Evolutionary conservation across 371 early-diverging fungal species (phyloP).

Genomic region (Saksenaea vasiformis): DNA sequence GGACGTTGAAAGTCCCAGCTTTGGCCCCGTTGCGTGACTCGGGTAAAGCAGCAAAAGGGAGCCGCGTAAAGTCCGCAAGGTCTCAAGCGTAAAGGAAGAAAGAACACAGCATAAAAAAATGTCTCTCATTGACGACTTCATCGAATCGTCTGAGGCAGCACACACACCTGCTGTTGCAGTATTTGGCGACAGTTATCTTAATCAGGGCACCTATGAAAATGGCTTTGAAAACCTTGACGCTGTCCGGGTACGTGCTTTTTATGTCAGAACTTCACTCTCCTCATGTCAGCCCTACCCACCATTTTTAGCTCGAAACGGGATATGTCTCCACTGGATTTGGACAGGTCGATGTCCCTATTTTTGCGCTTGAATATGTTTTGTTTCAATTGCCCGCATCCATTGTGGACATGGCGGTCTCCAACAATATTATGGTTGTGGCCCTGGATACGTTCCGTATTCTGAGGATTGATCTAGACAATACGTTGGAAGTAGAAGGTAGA

Average conservation of each 20-base stretch:
- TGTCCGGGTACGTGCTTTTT: constrained; percentile 16
- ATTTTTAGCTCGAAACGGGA: constrained; percentile 53
- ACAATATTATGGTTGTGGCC: constrained; percentile 76
- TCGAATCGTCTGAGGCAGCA: constrained; percentile 30
- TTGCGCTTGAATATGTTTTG: constrained; percentile 80
- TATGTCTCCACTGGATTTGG: constrained; percentile 50
- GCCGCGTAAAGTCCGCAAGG: not conserved
- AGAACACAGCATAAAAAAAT: constrained; percentile 12
- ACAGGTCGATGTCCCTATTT: constrained; percentile 60
- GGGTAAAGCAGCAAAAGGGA: not conserved
- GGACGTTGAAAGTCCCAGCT: no score
- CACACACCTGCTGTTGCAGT: constrained; percentile 12
- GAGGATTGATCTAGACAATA: constrained; percentile 67
- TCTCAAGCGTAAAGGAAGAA: not conserved
- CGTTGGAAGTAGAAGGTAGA: constrained; percentile 27
- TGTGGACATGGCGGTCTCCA: constrained; percentile 74
- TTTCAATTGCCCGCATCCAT: constrained; percentile 75
- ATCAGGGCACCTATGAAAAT: constrained; percentile 12
- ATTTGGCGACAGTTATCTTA: constrained; percentile 11
- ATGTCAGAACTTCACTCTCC: not conserved
- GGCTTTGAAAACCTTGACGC: constrained; percentile 25
- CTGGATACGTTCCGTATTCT: constrained; percentile 66
- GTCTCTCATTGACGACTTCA: constrained; percentile 45
- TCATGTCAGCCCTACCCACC: not conserved
- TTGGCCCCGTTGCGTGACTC: not conserved